Evolutionary conservation across 2,329 filamentous ascomycete genomes (phyloP).

Genomic region (Rosellinia necatrix): DNA sequence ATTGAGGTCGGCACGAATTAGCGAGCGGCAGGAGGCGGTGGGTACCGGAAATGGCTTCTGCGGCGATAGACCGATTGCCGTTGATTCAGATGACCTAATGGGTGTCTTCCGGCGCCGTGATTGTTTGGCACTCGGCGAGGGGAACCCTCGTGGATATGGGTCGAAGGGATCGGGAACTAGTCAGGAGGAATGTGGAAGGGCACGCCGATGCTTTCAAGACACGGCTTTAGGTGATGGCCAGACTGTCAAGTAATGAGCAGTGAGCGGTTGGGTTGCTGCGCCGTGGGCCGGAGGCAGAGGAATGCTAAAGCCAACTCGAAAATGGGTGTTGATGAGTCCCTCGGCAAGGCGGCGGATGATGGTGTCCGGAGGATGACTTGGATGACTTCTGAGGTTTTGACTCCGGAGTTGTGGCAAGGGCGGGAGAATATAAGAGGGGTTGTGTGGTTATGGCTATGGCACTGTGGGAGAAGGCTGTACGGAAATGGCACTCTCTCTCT

Average conservation of each 20-base stretch:
- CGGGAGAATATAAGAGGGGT: constrained; percentile 12
- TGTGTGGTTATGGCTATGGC: neutral
- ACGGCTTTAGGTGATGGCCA: neutral
- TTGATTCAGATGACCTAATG: constrained; percentile 24
- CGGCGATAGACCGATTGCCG: constrained; percentile 20
- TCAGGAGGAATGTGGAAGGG: neutral
- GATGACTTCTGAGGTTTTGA: too few species aligned
- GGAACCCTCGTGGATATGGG: constrained; percentile 8
- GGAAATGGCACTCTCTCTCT: too few species aligned
- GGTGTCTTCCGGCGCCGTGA: neutral
- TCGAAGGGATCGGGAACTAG: neutral
- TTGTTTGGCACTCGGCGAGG: neutral
- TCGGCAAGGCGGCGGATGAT: too few species aligned
- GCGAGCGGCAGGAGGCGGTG: constrained; percentile 30
- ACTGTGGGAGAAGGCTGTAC: too few species aligned
- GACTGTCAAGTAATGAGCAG: too few species aligned
- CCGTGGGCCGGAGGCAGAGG: too few species aligned
- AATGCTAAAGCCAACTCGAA: too few species aligned
- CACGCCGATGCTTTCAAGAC: constrained; percentile 1
- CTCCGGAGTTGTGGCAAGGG: neutral
- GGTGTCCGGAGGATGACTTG: too few species aligned
- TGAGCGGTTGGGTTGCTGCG: too few species aligned
- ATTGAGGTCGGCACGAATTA: constrained; percentile 31
- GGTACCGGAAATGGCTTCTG: constrained; percentile 25
- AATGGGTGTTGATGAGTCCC: too few species aligned